phyloP scores from a whole-genome alignment of 306 rosid species.

The Pueraria montana region DNA sequence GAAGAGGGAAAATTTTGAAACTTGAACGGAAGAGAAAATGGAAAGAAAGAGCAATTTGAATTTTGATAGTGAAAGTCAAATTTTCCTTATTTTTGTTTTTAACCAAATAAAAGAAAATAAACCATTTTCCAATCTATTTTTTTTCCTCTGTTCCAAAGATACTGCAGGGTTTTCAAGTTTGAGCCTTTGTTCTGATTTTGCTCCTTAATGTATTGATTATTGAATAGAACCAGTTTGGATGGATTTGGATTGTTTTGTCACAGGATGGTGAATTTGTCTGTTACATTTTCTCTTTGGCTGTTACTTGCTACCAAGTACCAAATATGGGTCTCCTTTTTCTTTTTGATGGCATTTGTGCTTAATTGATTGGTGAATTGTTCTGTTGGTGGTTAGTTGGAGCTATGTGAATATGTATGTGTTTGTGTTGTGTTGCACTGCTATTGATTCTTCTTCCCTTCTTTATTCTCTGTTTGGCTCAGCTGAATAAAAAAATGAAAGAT shows the following conservation, averaged over 20 bases:
- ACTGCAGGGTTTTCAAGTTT: not conserved
- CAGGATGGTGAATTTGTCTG: not conserved
- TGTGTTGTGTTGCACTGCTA: too few relatives aligned
- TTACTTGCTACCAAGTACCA: not conserved
- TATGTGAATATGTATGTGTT: too few relatives aligned
- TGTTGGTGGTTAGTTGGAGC: too few relatives aligned
- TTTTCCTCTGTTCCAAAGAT: not conserved
- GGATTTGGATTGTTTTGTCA: conserved; percentile 9
- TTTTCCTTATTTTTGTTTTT: too few relatives aligned
- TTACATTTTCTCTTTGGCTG: not conserved
- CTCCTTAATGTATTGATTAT: not conserved
- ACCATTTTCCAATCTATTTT: too few relatives aligned
- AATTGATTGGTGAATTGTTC: too few relatives aligned
- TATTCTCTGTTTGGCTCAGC: too few relatives aligned
- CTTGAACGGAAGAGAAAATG: not conserved
- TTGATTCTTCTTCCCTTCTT: too few relatives aligned
- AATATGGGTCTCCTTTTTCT: not conserved
- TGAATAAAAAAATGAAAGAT: too few relatives aligned
- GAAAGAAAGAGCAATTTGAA: too few relatives aligned
- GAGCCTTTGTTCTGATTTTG: not conserved
- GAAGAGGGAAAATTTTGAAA: not conserved
- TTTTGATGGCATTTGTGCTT: not conserved
- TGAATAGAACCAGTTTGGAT: not conserved
- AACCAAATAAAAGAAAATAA: too few relatives aligned
- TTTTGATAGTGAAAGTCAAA: not conserved